These are phyloP conservation scores for Camillea tinctor DNA, from an alignment of 2,329 filamentous ascomycete genomes.

Conservation along the genomic window DNA sequence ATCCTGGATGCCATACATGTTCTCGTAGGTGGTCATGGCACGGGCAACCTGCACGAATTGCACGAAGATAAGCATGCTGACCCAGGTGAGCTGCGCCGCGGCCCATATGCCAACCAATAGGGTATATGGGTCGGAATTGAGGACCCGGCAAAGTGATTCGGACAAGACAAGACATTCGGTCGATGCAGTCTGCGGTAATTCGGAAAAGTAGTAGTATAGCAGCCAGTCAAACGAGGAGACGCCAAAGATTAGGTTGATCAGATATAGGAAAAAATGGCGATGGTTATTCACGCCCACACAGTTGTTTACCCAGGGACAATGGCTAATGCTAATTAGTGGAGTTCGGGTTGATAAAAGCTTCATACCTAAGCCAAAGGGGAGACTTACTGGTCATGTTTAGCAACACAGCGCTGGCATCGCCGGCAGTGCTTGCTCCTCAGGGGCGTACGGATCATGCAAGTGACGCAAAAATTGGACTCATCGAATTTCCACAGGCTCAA, in stretches of 20 bases:
- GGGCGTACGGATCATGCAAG: conserved; percentile 91
- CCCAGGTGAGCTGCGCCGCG: conserved; percentile 85
- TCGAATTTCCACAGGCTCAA: conserved; percentile 86
- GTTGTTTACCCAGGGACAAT: conserved; percentile 98
- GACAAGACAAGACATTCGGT: conserved; percentile 72
- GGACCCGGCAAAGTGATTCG: conserved; percentile 69
- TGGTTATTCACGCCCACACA: conserved; percentile 96
- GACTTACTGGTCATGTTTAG: conserved; percentile 91
- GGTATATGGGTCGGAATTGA: conserved; percentile 82
- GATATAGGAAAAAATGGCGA: conserved; percentile 90
- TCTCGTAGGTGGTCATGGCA: conserved; percentile 94
- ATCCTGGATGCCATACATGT: conserved; percentile 79
- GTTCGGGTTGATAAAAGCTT: neutral
- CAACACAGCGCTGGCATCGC: conserved; percentile 86
- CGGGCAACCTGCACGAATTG: conserved; percentile 90
- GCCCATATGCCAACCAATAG: conserved; percentile 78
- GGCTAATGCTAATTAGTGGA: conserved; percentile 50
- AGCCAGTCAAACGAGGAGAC: conserved; percentile 72
- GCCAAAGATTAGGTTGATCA: conserved; percentile 73
- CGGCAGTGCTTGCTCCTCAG: conserved; percentile 95
- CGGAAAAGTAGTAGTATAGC: conserved; percentile 68
- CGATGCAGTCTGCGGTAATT: conserved; percentile 51
- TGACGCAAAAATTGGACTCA: conserved; percentile 88
- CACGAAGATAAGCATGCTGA: conserved; percentile 93
- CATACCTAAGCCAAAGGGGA: neutral